These are phyloP conservation scores for Anisodus acutangulus DNA, from an alignment of 257 asterid genomes.

Conservation along the genomic window DNA sequence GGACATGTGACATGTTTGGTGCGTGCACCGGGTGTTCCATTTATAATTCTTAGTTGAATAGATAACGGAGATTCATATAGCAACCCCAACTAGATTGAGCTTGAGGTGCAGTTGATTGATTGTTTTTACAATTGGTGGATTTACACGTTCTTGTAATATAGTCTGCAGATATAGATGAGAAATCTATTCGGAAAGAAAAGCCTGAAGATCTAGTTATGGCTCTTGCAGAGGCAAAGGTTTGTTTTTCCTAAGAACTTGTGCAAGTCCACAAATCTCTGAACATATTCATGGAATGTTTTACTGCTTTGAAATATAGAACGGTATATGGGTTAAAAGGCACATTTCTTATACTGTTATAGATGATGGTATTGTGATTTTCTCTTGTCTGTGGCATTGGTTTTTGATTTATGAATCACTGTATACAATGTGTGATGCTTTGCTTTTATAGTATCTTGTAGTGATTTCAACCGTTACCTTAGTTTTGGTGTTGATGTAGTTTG, in stretches of 20 bases:
- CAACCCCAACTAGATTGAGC: neutral
- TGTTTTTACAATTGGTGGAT: neutral
- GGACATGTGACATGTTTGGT: neutral
- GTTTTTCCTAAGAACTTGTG: neutral
- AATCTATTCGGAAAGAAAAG: slow-evolving; percentile 79
- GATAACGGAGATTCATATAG: neutral
- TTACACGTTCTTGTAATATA: slow-evolving; percentile 30
- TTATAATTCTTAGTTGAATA: neutral
- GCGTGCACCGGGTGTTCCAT: neutral
- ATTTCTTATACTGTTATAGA: slow-evolving; percentile 1
- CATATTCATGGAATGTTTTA: neutral
- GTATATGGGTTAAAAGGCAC: neutral
- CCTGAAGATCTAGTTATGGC: slow-evolving; percentile 93
- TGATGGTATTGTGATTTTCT: neutral
- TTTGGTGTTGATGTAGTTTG: neutral
- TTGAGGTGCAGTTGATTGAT: neutral
- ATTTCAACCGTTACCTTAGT: neutral
- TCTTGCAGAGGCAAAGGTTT: slow-evolving; percentile 92
- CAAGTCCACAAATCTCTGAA: neutral
- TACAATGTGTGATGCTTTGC: neutral
- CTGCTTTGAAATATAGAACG: neutral
- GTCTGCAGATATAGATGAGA: slow-evolving; percentile 97
- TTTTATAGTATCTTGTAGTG: neutral
- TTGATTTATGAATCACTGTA: neutral
- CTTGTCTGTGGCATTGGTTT: neutral